These are phyloP conservation scores for Withania somnifera DNA, from an alignment of 305 asterid genomes.

Conservation along the genomic window DNA sequence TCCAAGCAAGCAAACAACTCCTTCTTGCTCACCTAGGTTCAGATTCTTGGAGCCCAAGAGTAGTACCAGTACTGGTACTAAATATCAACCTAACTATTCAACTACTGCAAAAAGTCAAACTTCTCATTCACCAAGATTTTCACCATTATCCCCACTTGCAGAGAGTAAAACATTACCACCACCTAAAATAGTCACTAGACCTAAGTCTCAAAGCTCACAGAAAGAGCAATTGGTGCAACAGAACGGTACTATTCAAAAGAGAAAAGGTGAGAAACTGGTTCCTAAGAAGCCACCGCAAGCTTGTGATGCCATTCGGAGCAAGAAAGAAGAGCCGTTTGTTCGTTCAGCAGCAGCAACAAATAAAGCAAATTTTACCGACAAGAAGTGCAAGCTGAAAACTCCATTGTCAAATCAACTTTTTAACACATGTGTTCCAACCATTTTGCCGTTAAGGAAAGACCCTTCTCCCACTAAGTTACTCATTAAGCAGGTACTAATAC, in stretches of 20 bases:
- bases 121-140: conserved; percentile 17
- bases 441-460: conserved; percentile 53
- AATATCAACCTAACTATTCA: neutral
- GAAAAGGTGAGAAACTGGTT: conserved; percentile 9
- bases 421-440: conserved; percentile 28
- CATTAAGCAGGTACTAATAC: conserved; percentile 47
- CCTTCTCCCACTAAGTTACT: conserved; percentile 40
- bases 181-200: neutral
- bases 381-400: conserved; percentile 30
- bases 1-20: conserved; percentile 14
- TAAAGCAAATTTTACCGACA: conserved; percentile 16
- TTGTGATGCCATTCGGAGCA: conserved; percentile 27
- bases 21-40: conserved; percentile 32
- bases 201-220: neutral
- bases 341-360: conserved; percentile 20
- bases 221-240: conserved; percentile 3
- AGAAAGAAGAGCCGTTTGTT: conserved; percentile 45
- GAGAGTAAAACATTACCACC: neutral
- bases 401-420: conserved; percentile 44
- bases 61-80: conserved; percentile 1
- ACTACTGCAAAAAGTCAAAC: neutral
- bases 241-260: neutral
- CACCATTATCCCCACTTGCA: conserved; percentile 13
- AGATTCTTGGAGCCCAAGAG: conserved; percentile 25
- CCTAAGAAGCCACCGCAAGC: conserved; percentile 21